Evolutionary conservation across 176 grass and related monocot species (phyloP), one percentile per base, ranked within the genome.

Genomic region (Phragmites australis): DNA sequence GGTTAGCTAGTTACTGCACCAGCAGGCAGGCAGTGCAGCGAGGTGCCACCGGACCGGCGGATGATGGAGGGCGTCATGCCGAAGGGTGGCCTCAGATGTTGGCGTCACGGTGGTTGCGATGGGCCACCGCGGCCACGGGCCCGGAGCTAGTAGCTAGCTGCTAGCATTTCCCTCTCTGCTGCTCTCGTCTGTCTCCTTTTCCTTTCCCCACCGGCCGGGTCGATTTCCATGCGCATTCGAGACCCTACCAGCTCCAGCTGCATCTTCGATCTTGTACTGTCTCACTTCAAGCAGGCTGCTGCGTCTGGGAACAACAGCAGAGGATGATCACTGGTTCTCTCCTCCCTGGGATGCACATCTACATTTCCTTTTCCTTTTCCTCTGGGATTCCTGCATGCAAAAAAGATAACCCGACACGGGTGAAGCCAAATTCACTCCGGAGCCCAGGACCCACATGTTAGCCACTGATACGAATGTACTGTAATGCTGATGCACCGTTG

Each of bases 221-320:
- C 45, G 19, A 31, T 48, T 26, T 65, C 59, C 67, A 51, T 51
- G 67, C 81, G 62, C 68, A 51, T 13, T 39, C 45, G 31, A 44
- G 43, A 53, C 16, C n/a, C n/a, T n/a, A 81, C 77, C 62, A 69
- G 32, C 62, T 80, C 32, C 68, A 40, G n/a, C n/a, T n/a, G n/a
- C n/a, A n/a, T n/a, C n/a, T n/a, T n/a, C n/a, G n/a, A n/a, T n/a
- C 39, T 45, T 89, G 82, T 77, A 81, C 82, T 85, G 82, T 85
- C 87, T 89, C 82, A 72, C 77, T 89, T 85, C 77, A 89, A 85
- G 77, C 81, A 72, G 78, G 72, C 82, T 85, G 87, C 77, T 77
- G 77, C 82, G 71, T 29, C 72, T 76, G 47, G 40, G 53, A 76
- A 82, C 70, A 82, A 82, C 87, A 89, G 82, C 72, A 29, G 11